Percentiles rank a stretch among this genome's conserved stretches.
Evolutionary conservation across 805 yeast species (phyloP).

Genomic region (Ogataea saltuana): DNA sequence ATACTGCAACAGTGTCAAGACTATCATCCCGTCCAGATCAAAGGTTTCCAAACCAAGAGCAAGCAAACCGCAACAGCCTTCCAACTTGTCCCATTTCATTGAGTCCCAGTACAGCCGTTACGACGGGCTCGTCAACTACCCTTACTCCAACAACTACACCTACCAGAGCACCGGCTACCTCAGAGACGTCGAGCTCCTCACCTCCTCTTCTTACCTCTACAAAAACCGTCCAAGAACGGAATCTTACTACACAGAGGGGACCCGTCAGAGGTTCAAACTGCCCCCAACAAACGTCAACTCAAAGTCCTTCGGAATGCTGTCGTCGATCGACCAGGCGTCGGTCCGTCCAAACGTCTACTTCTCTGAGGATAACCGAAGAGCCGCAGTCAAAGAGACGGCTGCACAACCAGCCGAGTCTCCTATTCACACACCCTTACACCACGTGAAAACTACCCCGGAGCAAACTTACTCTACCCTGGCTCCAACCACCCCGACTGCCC

Average conservation of each 20-base stretch:
- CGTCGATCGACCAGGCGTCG: constrained; percentile 20
- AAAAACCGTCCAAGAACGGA: constrained; percentile 34
- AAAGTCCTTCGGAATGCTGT: constrained; percentile 6
- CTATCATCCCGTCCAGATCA: constrained; percentile 6
- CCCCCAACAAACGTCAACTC: constrained; percentile 22
- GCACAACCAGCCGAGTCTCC: too few relatives aligned
- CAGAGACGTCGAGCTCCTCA: constrained; percentile 49
- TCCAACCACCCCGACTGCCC: constrained; percentile 29
- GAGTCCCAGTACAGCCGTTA: constrained; percentile 26
- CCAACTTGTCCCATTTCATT: constrained; percentile 27
- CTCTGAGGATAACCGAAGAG: constrained; percentile 3
- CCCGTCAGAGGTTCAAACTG: constrained; percentile 20
- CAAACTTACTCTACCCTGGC: constrained; percentile 16
- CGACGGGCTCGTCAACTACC: constrained; percentile 43
- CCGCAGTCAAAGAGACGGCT: too few relatives aligned
- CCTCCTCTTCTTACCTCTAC: constrained; percentile 50
- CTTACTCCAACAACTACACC: constrained; percentile 54
- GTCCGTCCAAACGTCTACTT: constrained; percentile 21
- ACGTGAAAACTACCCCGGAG: constrained; percentile 8
- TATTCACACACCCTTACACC: background rate
- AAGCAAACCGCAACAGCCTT: constrained; percentile 8
- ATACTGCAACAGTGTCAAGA: constrained; percentile 30
- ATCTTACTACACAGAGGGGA: constrained; percentile 22
- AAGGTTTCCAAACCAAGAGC: constrained; percentile 17
- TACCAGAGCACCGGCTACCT: constrained; percentile 50